These are phyloP conservation scores for Pugionium dolabratum DNA, from an alignment of 345 rosid genomes.

Conservation along the genomic window DNA sequence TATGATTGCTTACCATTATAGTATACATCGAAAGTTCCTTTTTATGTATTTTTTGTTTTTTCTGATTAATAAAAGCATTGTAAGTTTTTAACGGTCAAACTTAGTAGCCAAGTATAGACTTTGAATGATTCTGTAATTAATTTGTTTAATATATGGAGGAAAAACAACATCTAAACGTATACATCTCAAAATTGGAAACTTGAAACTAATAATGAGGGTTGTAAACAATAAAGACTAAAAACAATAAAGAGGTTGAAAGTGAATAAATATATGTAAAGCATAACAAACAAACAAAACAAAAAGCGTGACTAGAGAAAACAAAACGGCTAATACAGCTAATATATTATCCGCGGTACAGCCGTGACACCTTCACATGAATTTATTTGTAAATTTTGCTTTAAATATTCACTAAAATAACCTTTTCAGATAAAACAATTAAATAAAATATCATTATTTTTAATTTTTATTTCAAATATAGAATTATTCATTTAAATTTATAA, in stretches of 20 bases:
- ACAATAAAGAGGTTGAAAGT: neutral
- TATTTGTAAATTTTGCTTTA: neutral
- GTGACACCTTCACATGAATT: conserved; percentile 17
- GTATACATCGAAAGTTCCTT: conserved; percentile 4
- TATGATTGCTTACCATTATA: conserved; percentile 3
- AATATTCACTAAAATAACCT: no score
- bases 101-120: conserved; percentile 15
- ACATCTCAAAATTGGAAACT: neutral
- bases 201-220: neutral
- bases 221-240: neutral
- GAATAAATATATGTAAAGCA: neutral
- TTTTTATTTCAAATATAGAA: no score
- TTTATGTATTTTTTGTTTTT: neutral
- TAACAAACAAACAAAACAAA: conserved; percentile 16
- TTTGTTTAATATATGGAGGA: neutral
- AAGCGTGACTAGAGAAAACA: conserved; percentile 10
- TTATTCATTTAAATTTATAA: no score
- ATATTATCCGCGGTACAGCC: conserved; percentile 9
- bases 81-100: neutral
- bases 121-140: neutral
- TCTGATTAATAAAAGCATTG: conserved; percentile 5
- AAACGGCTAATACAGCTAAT: conserved; percentile 34
- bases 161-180: neutral
- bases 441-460: no score
- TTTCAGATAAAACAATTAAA: no score